Evolutionary conservation across 106 monocot species (phyloP), one percentile per base, ranked within the genome.

Genomic region (Dendrobium huoshanense): DNA sequence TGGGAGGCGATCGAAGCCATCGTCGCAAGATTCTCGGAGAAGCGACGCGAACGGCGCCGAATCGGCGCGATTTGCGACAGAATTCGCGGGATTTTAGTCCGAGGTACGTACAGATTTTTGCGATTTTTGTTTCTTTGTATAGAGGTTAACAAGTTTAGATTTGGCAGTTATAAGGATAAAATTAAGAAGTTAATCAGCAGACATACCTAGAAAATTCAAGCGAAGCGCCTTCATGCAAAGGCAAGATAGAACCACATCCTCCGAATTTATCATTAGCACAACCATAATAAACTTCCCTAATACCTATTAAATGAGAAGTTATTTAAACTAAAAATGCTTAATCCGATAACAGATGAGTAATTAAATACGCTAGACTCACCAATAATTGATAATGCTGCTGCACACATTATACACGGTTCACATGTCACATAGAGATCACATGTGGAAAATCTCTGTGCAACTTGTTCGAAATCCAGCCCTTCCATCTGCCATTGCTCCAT

Each of bases 251-350:
- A 81, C 97, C 97, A 85, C 97, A 97, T 64, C 97, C 97, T 82
- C 97, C 97, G 89, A 97, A 94, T 83, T 97, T 97, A 78, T 97
- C 94, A 88, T 97, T 97, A 40, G 92, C 86, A 86, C 97, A 97
- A 5, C 97, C 97, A 87, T 85, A 97, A 72, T 84, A 92, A 41
- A 92, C 88, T 79, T 89, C 81, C 76, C 87, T 87, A 75, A 97
- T 88, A 82, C 92, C 96, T 96, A 77, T 15, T 48, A 33, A 64
- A 83, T 19, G 15, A 86, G 25, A 41, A 6, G 15, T 42, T 55
- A 55, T 47, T 64, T 47, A 80, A 70, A 67, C 41, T 27, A 78
- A 25, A 27, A 76, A 25, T 13, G 49, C 19, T 25, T n/a, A 8
- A 48, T 49, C 8, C 27, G 20, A 48, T 22, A 47, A 49, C 11